Base-by-base conservation (phyloP, 2,329 filamentous ascomycete species). In the Alternaria brassicae region DNA sequence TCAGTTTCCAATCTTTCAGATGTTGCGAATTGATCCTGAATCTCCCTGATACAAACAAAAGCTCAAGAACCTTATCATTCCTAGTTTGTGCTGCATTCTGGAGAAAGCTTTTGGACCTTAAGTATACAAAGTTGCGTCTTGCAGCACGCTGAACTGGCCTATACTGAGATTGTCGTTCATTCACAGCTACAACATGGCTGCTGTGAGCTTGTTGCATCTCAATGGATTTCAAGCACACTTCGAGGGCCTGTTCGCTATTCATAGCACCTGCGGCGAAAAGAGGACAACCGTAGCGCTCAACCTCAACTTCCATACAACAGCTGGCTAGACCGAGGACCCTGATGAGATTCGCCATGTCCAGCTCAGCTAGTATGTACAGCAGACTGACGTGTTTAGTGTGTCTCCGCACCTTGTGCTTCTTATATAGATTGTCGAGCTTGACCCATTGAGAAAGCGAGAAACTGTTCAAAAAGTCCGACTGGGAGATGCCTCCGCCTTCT, bases 211-310 rank as follows among this genome's bases (percentile, higher is more conserved):
- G 3, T 34, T 34, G 32, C 13, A 34, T 6, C 32, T 34, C 5
- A 6, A 34, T 34, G 12, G 32, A 6, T n/a, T n/a, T 6, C 13
- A 34, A 1, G 5, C 3, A 34, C 13, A 34, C 2, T 1, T 34
- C 13, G 5, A 34, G 1, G 3, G 32, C 32, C 32, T 34, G 4
- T 34, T 34, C 5, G 7, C 32, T 34, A 12, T 6, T 6, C n/a
- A 5, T 37, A 17, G n/a, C n/a, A 19, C 2, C n/a, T 8, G 79
- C 77, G 1, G 79, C 78, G 34, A 80, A 74, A 1, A 81, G 17
- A 25, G 78, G 73, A 27, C 68, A 67, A 0, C 67, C 63, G 58
- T 79, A 81, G 7, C 71, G 69, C 45, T 77, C 73, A 23, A 48
- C 9, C 42, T 72, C 63, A 19, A 72, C 13, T 0, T 72, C 60